Evolutionary conservation across 1,284 basidiomycete genomes (phyloP), one percentile per base, ranked within the genome.

Genomic region (Austroboletus novae-zelandiae): DNA sequence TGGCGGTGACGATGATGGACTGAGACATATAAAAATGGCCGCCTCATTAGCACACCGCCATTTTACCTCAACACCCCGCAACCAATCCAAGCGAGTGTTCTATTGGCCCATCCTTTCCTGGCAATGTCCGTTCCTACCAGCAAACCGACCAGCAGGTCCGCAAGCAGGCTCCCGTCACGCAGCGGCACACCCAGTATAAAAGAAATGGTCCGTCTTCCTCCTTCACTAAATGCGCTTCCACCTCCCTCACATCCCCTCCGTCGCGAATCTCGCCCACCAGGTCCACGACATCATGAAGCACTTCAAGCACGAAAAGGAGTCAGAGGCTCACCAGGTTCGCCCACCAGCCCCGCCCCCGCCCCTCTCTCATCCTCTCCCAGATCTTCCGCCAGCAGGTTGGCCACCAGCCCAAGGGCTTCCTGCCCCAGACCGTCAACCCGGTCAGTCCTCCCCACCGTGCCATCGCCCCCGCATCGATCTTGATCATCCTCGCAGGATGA

Each of bases 311-410:
- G 91, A 94, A 64, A 80, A 83, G 53, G 83, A 91, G 47, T 91
- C 89, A 2, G 89, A 91, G 68, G 92, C 92, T 3, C 91, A 94
- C 70, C 81, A 83, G 75, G 90, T 87, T 60, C 53, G 8, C 14
- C 31, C 15, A 7, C 13, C 45, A 4, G 0, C 23, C 46, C 30
- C 45, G 8, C 4, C 25, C 46, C 11, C 4, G 23, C 31, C 17
- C 20, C 25, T 36, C 40, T 51, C 39, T 41, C 48, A 48, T 9
- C 43, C 36, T 43, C 50, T 39, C 34, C 10, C 56, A 88, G 84
- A 86, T 89, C 57, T 89, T 83, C 68, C 81, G 86, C 63, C 72
- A 83, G 60, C 75, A 80, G 31, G 81, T 77, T n/a, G 83, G 86
- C 17, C 85, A 91, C 65, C 73, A 81, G 46, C 74, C 82, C 54